These are phyloP conservation scores for Cercospora sp. DNA, from an alignment of 2,329 filamentous ascomycete genomes.

Conservation along the genomic window DNA sequence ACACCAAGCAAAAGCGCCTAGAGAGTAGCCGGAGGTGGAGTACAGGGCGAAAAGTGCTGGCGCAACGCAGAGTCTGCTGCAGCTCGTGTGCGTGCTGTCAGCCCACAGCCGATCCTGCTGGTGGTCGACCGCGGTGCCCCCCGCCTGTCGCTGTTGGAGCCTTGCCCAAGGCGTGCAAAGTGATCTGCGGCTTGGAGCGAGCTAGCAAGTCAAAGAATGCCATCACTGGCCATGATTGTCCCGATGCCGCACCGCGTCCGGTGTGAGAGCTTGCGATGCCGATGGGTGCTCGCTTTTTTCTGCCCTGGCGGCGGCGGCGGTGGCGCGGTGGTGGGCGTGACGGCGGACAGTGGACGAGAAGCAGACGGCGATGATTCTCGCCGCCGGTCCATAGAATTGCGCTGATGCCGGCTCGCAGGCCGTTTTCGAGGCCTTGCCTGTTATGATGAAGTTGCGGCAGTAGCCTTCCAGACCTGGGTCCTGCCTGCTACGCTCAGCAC, in stretches of 20 bases:
- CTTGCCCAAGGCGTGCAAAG: constrained; percentile 2
- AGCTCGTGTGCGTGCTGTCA: background rate
- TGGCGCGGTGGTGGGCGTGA: background rate
- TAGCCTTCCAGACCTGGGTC: constrained; percentile 2
- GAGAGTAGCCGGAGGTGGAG: background rate
- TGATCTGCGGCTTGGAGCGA: constrained; percentile 15
- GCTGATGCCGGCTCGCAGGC: background rate
- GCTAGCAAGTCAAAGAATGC: constrained; percentile 12
- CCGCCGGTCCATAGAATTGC: background rate
- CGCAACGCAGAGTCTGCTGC: constrained; percentile 3
- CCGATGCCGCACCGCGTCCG: constrained; percentile 7
- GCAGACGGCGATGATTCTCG: background rate
- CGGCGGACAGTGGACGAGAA: background rate
- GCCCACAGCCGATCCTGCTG: constrained; percentile 15
- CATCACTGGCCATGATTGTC: constrained; percentile 12
- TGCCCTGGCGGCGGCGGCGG: background rate
- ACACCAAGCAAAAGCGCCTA: constrained; percentile 3
- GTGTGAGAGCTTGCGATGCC: background rate
- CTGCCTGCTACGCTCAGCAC: constrained; percentile 2
- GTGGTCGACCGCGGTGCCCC: background rate
- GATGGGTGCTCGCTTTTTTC: background rate
- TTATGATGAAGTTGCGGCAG: constrained; percentile 3
- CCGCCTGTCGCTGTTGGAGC: background rate
- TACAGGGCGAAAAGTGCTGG: background rate
- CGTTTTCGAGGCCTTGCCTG: background rate